These are phyloP conservation scores for Brassica napus DNA, from an alignment of 345 rosid genomes.

Conservation along the genomic window Da-Ae NC_063446.1:64069501-64070000, in stretches of 20 bases:
- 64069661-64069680: slow-evolving; percentile 24
- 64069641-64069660: slow-evolving; percentile 23
- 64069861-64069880: not conserved
- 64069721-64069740: no score
- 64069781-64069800: slow-evolving; percentile 41
- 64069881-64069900: not conserved
- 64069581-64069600: slow-evolving; percentile 33
- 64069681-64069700: no score
- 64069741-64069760: not conserved
- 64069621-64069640: slow-evolving; percentile 35
- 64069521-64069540: slow-evolving; percentile 22
- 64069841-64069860: slow-evolving; percentile 26
- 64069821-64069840: slow-evolving; percentile 20
- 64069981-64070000: no score
- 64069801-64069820: slow-evolving; percentile 38
- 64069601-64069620: slow-evolving; percentile 39
- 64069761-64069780: slow-evolving; percentile 34
- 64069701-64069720: no score
- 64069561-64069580: not conserved
- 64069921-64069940: no score
- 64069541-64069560: no score
- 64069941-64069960: no score
- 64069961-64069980: no score
- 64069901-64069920: not conserved
- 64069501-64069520: slow-evolving; percentile 5